Evolutionary conservation across 2,329 filamentous ascomycete species (phyloP).

Genomic region (Cladophialophora bantiana): DNA sequence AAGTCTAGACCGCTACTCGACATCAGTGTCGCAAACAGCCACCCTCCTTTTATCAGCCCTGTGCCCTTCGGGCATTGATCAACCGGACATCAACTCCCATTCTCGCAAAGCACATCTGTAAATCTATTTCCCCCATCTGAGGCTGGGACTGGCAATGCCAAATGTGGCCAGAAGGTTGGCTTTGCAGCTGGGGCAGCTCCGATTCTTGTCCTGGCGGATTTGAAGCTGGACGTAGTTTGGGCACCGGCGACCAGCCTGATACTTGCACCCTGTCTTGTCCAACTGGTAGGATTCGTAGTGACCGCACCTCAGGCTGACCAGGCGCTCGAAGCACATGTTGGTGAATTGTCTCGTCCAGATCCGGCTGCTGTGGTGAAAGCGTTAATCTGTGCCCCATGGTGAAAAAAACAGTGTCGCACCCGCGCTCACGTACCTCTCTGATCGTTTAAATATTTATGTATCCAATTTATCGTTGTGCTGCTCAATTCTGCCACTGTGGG

Average conservation of each 20-base stretch:
- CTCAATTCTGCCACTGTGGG: constrained; percentile 19
- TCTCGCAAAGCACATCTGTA: not conserved
- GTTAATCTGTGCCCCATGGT: not conserved
- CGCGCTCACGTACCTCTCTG: constrained; percentile 13
- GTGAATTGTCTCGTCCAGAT: not conserved
- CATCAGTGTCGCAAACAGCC: not conserved
- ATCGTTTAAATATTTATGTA: constrained; percentile 11
- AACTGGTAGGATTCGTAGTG: constrained; percentile 41
- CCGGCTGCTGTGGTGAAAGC: not conserved
- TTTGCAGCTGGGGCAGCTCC: constrained; percentile 40
- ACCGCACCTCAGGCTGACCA: constrained; percentile 37
- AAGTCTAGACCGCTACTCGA: not conserved
- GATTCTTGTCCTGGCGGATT: constrained; percentile 38
- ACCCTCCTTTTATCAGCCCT: not conserved
- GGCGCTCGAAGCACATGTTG: constrained; percentile 42
- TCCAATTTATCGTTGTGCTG: constrained; percentile 16
- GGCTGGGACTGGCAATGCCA: constrained; percentile 39
- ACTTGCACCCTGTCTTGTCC: constrained; percentile 39
- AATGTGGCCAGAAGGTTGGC: constrained; percentile 36
- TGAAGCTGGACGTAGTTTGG: constrained; percentile 38
- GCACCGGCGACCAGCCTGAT: constrained; percentile 35
- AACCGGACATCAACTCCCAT: not conserved
- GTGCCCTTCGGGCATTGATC: not conserved
- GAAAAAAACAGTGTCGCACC: not conserved
- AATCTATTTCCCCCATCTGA: constrained; percentile 27